Percentiles rank a stretch among this genome's conserved stretches.
phyloP scores from a whole-genome alignment of 2,329 filamentous ascomycete genomes.

The Ophiocordyceps camponoti-rufipedis region DNA sequence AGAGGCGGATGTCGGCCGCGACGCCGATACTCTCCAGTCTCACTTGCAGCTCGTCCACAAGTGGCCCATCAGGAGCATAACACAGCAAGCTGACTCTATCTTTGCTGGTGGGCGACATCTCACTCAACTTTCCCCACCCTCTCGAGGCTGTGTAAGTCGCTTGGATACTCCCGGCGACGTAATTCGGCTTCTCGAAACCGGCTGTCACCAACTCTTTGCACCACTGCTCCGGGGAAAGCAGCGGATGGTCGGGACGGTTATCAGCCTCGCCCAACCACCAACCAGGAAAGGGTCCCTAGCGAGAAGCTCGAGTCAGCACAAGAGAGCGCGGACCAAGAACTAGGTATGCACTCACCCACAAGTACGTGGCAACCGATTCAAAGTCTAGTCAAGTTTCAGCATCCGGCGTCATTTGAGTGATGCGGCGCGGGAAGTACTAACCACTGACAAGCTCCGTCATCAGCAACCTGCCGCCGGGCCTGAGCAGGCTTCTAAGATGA shows the following conservation, averaged over 20 bases:
- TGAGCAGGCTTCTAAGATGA: neutral
- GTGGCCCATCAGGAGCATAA: neutral
- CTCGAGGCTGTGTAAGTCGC: too few relatives aligned
- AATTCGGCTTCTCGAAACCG: neutral
- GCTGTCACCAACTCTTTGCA: neutral
- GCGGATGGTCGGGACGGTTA: neutral
- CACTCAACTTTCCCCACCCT: too few relatives aligned
- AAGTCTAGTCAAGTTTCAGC: too few relatives aligned
- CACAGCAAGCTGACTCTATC: neutral
- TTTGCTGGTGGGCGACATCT: too few relatives aligned
- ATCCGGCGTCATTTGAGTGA: too few relatives aligned
- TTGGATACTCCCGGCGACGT: too few relatives aligned
- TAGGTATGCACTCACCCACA: too few relatives aligned
- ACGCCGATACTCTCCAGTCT: neutral
- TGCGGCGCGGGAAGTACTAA: neutral
- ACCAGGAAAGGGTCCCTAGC: neutral
- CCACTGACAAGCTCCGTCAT: neutral
- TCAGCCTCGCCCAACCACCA: neutral
- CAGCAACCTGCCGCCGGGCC: neutral
- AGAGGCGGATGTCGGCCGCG: neutral
- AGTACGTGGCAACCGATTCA: too few relatives aligned
- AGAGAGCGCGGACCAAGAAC: neutral
- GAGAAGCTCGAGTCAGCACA: too few relatives aligned
- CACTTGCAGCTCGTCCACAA: neutral
- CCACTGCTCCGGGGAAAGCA: neutral